Conservation (phyloP, 108 stramenopile genomes). For the Pseudonitzschia delicatissima region DNA sequence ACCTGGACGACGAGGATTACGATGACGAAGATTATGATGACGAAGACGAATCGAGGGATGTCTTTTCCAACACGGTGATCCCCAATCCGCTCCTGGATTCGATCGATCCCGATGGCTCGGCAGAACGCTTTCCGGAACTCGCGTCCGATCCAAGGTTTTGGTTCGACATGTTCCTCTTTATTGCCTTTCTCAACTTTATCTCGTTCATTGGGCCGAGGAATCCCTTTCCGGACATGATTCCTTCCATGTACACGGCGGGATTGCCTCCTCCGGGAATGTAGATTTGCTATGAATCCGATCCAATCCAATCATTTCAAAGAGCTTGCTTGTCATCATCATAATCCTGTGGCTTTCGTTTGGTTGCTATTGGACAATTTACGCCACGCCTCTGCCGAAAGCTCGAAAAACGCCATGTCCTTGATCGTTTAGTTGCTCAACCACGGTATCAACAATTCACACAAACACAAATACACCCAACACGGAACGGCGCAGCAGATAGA, state of each 20-base stretch:
- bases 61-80: slow-evolving; percentile 42
- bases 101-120: slow-evolving; percentile 65
- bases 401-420: too few relatives aligned
- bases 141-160: slow-evolving; percentile 50
- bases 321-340: too few relatives aligned
- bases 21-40: slow-evolving; percentile 38
- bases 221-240: slow-evolving; percentile 23
- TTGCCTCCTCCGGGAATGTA: slow-evolving; percentile 15
- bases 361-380: too few relatives aligned
- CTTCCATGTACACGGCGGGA: slow-evolving; percentile 10
- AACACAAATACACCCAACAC: too few relatives aligned
- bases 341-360: too few relatives aligned
- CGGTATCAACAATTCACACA: too few relatives aligned
- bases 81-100: slow-evolving; percentile 55
- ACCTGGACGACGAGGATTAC: slow-evolving; percentile 37
- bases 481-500: too few relatives aligned
- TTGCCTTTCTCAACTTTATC: slow-evolving; percentile 43
- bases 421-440: too few relatives aligned
- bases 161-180: slow-evolving; percentile 48
- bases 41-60: slow-evolving; percentile 34
- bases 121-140: slow-evolving; percentile 53
- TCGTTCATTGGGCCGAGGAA: slow-evolving; percentile 33
- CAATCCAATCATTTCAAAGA: neutral
- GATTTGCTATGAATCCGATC: neutral
- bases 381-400: too few relatives aligned